Base-by-base conservation (phyloP, 495 filamentous ascomycete species). In the Penicillium bovifimosum region DNA sequence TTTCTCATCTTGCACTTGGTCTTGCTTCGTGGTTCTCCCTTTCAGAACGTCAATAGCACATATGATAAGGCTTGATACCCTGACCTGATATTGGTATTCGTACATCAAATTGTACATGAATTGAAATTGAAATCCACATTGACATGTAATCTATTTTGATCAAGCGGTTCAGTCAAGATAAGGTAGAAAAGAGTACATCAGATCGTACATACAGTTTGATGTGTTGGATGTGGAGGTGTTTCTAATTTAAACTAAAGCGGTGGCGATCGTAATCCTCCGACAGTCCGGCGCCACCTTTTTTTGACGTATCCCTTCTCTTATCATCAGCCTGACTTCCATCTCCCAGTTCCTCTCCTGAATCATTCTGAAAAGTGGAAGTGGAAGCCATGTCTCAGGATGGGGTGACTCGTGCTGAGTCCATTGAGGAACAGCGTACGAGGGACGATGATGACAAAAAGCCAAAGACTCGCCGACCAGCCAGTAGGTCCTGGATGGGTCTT, bases 381-480 rank as follows among this genome's bases (percentile, higher is more conserved):
- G 52, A 38, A 57, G 50, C 38, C 35, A 82, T 82, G 79, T 77
- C 79, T 41, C 68, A 73, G 59, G 68, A 66, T 28, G 70, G 78
- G 54, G 66, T 55, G 32, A 66, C 62, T 42, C 72, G 69, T 51
- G 59, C 66, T 18, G 77, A 73, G 59, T 79, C 79, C 17, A 66
- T 77, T 49, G 73, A 76, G 47, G 75, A 76, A 44, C 74, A 75
- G 33, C 68, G 59, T 51, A 63, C 55, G 33, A 59, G 61, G 11
- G 69, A 76, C 36, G 73, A 80, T 58, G 67, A 65, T 32, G 72
- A 80, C 60, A 88, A 90, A 76, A 93, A 93, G 76, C 76, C 82
- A 62, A 92, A 91, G 77, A 91, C 79, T 74, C 84, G 86, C 68
- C 83, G 86, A 72, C 90, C 90, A 59, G 87, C 87, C 64, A 95